Percentiles rank a stretch among this genome's conserved stretches.
phyloP scores from a whole-genome alignment of 371 early-diverging fungal genomes.

The Mucor indicus region DNA sequence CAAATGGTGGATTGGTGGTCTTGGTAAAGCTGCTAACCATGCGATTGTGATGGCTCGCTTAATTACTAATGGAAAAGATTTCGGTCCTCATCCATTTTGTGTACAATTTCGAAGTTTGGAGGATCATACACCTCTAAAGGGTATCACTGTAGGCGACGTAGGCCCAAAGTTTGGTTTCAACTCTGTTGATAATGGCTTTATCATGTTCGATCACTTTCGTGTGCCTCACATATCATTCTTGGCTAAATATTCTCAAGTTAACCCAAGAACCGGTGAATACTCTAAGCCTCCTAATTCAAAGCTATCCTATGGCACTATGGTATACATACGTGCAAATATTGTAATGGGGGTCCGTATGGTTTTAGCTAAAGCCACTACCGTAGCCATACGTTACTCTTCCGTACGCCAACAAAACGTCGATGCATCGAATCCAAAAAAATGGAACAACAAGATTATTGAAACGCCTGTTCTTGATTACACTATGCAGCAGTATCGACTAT shows the following conservation, averaged over 20 bases:
- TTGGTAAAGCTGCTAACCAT: constrained; percentile 70
- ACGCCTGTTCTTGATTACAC: constrained; percentile 73
- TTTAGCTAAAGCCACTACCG: constrained; percentile 56
- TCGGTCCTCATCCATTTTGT: constrained; percentile 85
- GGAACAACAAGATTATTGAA: constrained; percentile 45
- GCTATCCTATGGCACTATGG: constrained; percentile 80
- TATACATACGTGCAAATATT: constrained; percentile 65
- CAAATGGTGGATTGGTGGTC: constrained; percentile 93
- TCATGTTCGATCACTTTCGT: constrained; percentile 72
- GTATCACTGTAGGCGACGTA: constrained; percentile 85
- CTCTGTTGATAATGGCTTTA: constrained; percentile 82
- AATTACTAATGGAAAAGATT: constrained; percentile 72
- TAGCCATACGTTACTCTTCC: constrained; percentile 47
- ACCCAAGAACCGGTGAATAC: constrained; percentile 62
- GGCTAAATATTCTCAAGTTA: constrained; percentile 73
- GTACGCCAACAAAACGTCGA: constrained; percentile 51
- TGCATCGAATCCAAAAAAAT: constrained; percentile 41
- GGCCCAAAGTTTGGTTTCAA: constrained; percentile 88
- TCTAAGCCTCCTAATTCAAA: constrained; percentile 67
- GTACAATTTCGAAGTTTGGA: constrained; percentile 79
- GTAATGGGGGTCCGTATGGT: constrained; percentile 50
- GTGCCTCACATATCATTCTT: constrained; percentile 80
- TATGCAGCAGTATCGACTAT: constrained; percentile 71
- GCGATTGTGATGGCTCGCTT: constrained; percentile 86
- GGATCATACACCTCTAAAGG: constrained; percentile 72